Base-by-base conservation (phyloP, 345 rosid genomes). In the Salix arbutifolia region DNA sequence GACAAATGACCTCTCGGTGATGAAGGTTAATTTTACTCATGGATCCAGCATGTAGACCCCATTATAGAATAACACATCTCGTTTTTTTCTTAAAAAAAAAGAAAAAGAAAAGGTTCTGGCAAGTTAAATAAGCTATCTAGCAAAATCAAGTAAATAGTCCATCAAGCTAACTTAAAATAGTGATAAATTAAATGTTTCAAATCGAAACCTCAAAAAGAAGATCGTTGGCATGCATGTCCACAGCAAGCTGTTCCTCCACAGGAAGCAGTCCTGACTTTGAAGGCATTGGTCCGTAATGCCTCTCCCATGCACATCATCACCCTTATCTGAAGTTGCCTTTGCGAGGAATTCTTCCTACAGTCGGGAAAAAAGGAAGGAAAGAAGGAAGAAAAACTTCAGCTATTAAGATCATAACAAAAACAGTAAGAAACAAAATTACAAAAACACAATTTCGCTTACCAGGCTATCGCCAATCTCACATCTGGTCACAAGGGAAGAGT, bases 211-310 rank as follows among this genome's bases (percentile, higher is more conserved):
- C 97, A 19, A 96, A 96, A 37, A 96, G 96, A 74, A 96, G 98
- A 83, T 93, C 88, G 81, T 96, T 72, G 8, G 99, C 99, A 35
- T 93, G 95, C 94, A 96, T 74, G 82, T 96, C 99, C 0, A 96
- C 98, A 40, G 99, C 99, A 42, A 96, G 99, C 94, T 25, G 98
- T 96, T 81, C 97, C 99, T 73, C 95, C 98, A 79, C 98, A 96
- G 73, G 99, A 93, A 82, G 99, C 98, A 53, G 99, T 96, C 83
- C 94, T 92, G 48, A 96, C 98, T 74, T 96, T 96, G 75, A 89
- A 92, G 68, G 98, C 69, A 66, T 93, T 96, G 40, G 99, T 96
- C 75, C 98, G 90, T 61, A 93, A 68, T 35, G 99, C 99, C 82
- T 96, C 99, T 80, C 97, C 95, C 99, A 93, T 93, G 85, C 93